phyloP scores from a whole-genome alignment of 257 asterid genomes.

The Galeopsis tetrahit region DNA sequence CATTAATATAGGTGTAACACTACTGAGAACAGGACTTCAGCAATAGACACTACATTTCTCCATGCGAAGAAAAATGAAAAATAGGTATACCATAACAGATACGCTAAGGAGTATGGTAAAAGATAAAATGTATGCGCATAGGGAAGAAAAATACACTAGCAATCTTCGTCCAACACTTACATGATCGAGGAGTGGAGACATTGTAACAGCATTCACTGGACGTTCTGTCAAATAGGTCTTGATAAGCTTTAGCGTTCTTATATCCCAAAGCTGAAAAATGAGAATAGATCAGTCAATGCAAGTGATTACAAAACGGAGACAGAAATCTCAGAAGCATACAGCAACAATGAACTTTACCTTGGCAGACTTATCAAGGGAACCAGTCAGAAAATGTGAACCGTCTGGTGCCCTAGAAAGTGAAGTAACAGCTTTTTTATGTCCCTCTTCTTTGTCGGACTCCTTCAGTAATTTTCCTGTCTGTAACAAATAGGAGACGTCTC shows the following conservation, averaged over 20 bases:
- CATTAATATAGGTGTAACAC: neutral
- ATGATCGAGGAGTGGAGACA: constrained; percentile 93
- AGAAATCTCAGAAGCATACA: constrained; percentile 1
- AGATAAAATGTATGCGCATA: neutral
- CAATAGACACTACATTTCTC: constrained; percentile 2
- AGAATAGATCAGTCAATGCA: constrained; percentile 25
- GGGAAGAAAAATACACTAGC: neutral
- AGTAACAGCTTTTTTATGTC: constrained; percentile 81
- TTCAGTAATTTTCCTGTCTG: constrained; percentile 80
- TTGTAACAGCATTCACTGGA: constrained; percentile 89
- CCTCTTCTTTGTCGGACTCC: constrained; percentile 75
- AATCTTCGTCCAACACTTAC: constrained; percentile 47
- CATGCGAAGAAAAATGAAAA: neutral
- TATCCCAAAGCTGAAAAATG: constrained; percentile 85
- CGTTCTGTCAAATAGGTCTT: constrained; percentile 79
- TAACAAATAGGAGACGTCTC: neutral
- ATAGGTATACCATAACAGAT: neutral
- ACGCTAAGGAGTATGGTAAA: neutral
- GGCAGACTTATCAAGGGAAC: constrained; percentile 91
- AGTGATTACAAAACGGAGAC: neutral
- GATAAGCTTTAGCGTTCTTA: constrained; percentile 70
- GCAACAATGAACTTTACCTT: constrained; percentile 55
- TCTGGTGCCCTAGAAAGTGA: constrained; percentile 78
- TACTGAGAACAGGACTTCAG: neutral
- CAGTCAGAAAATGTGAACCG: constrained; percentile 81